Evolutionary conservation across 805 yeast genomes (phyloP), one percentile per base, ranked within the genome.

Genomic region (Candida corydali): DNA sequence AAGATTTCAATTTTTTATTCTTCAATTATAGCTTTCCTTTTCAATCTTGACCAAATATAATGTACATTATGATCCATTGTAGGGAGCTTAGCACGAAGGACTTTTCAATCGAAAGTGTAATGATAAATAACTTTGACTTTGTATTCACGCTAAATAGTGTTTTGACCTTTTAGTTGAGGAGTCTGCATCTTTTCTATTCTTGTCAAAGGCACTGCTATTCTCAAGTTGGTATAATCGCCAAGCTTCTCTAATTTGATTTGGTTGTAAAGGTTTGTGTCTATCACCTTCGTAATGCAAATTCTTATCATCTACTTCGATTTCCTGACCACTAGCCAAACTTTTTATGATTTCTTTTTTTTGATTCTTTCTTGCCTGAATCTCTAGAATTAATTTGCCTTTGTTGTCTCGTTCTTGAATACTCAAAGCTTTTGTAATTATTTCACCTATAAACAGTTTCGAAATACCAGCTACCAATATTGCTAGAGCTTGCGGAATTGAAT

Each of bases 401-500:
- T 67, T 59, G 49, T 76, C 75, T 39, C 74, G 66, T 37, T 72
- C 65, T 52, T 86, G 89, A 1, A 85, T 77, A 36, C 78, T 82
- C 43, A 81, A 70, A 0, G 96, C 95, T 49, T 77, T 70, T 43
- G 89, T 94, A 9, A 89, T 82, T 12, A 89, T 74, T 49, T 89
- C 97, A 9, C 96, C 95, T n/a, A 88, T 73, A 54, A 86, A 81
- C 48, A 86, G 84, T 54, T 89, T 89, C 2, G 95, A 84, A 38
- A 87, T 73, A 56, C 96, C 96, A 5, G 91, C 85, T 32, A 89
- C 59, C 7, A 87, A 80, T 36, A 86, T 80, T 0, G 95, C 84
- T 16, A 87, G 81, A 43, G 83, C 84, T 40, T 76, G 85, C 2
- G 91, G 80, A 8, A 88, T 78, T 31, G 81, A 78, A 54, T 88